A percentile compares a stretch with the other conserved stretches of the same genome.
Evolutionary conservation across 257 asterid species (phyloP).

Genomic region (Fraxinus pennsylvanica): DNA sequence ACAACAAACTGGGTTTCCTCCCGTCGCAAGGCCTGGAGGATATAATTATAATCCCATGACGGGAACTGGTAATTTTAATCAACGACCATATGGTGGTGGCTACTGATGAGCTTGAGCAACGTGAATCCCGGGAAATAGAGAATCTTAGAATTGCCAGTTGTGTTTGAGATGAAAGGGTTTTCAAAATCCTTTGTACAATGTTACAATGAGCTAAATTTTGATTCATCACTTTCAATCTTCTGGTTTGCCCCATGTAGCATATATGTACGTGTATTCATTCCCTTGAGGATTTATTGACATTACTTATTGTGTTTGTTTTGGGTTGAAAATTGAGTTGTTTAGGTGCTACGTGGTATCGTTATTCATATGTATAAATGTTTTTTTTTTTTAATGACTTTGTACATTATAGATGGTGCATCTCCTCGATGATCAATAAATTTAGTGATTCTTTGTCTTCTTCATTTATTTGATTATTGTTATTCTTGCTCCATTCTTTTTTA

Average conservation of each 20-base stretch:
- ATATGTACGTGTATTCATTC: constrained; percentile 36
- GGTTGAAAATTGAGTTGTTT: constrained; percentile 35
- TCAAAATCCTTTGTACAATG: constrained; percentile 24
- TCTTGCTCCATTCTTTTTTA: background rate
- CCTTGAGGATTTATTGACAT: constrained; percentile 5
- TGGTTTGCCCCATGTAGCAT: constrained; percentile 27
- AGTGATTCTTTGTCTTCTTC: background rate
- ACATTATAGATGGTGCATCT: background rate
- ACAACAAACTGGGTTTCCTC: constrained; percentile 69
- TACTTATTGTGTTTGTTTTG: constrained; percentile 29
- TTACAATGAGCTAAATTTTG: constrained; percentile 25
- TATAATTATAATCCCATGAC: constrained; percentile 52
- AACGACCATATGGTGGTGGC: constrained; percentile 80
- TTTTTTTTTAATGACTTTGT: background rate
- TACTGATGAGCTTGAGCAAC: constrained; percentile 47
- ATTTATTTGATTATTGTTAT: background rate
- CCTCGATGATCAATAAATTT: background rate
- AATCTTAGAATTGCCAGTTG: constrained; percentile 13
- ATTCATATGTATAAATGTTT: background rate
- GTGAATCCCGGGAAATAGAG: background rate
- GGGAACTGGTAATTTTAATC: constrained; percentile 68
- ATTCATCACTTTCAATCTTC: background rate
- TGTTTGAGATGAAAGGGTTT: constrained; percentile 31
- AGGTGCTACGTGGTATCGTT: constrained; percentile 31
- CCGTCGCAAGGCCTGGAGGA: constrained; percentile 60